These are phyloP conservation scores for Mortierella sp. DNA, from an alignment of 371 early-diverging fungal genomes.

Conservation along the genomic window DNA sequence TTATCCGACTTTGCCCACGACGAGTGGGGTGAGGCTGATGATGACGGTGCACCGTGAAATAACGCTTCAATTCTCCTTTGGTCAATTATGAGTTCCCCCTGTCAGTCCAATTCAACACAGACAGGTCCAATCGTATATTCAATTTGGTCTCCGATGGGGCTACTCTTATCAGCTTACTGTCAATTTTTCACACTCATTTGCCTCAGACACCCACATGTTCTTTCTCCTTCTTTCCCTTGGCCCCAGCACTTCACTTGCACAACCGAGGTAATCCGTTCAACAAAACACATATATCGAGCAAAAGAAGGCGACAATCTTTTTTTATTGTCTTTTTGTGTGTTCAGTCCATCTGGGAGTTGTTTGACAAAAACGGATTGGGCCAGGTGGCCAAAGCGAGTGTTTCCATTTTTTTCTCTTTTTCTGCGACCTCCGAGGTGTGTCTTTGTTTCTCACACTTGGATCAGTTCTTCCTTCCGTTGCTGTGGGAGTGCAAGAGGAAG, in stretches of 20 bases:
- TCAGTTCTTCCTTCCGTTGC: background rate
- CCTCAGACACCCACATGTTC: background rate
- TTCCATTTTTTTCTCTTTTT: background rate
- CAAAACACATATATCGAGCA: background rate
- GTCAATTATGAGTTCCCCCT: background rate
- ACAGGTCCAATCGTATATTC: background rate
- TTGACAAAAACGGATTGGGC: background rate
- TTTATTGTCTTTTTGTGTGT: too few species aligned
- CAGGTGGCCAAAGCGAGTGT: background rate
- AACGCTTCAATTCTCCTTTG: background rate
- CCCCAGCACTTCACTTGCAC: slow-evolving; percentile 3
- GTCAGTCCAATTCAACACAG: background rate
- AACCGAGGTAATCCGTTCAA: background rate
- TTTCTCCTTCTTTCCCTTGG: background rate
- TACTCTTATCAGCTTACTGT: background rate
- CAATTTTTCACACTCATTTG: background rate
- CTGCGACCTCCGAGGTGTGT: background rate
- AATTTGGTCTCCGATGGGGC: background rate
- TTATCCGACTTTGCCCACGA: slow-evolving; percentile 3
- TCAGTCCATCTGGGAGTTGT: background rate
- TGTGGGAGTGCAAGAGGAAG: background rate
- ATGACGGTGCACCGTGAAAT: slow-evolving; percentile 5
- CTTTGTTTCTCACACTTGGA: background rate
- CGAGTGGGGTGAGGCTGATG: too few species aligned
- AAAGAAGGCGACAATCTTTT: too few species aligned